Conservation (phyloP, 2,329 filamentous ascomycete genomes). For the Alternaria brassicicola region DNA sequence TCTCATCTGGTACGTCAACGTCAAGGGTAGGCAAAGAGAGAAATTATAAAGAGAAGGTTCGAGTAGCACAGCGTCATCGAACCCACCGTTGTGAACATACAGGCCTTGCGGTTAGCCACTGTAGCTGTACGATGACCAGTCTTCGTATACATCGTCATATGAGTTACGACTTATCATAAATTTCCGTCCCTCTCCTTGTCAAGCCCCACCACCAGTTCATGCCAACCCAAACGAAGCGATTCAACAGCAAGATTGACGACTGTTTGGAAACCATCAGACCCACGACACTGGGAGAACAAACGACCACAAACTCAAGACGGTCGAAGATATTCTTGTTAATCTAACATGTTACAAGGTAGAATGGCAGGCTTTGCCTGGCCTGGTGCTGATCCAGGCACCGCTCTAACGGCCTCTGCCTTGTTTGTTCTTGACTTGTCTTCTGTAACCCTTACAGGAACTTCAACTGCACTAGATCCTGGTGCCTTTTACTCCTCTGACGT, state of each 20-base stretch:
- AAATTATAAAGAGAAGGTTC: neutral
- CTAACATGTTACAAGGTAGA: neutral
- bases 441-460: neutral
- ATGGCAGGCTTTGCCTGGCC: neutral
- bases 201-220: neutral
- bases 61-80: neutral
- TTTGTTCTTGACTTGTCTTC: neutral
- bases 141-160: neutral
- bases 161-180: neutral
- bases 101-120: neutral
- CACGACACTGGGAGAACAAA: neutral
- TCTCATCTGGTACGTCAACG: neutral
- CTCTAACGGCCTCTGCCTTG: no score
- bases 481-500: neutral
- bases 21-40: neutral
- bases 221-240: neutral
- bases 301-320: neutral
- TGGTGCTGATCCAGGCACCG: neutral
- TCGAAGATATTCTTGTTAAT: neutral
- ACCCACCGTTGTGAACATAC: neutral
- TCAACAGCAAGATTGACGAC: neutral
- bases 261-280: neutral
- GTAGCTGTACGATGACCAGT: neutral
- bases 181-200: neutral
- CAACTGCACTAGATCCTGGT: neutral